Evolutionary conservation across 2,329 filamentous ascomycete species (phyloP), one percentile per base, ranked within the genome.

Genomic region (Penicillium expansum): DNA sequence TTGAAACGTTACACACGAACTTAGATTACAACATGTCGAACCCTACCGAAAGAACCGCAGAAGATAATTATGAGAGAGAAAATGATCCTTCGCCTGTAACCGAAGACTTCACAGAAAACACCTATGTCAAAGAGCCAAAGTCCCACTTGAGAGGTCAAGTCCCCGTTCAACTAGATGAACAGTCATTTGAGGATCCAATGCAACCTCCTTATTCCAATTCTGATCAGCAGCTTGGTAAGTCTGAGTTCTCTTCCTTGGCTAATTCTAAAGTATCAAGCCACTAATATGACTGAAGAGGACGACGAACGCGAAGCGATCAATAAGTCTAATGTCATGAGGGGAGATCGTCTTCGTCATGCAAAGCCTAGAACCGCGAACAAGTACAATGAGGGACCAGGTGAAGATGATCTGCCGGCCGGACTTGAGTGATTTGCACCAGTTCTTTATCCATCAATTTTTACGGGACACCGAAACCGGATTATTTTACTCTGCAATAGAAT

Each of bases 171-270:
- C 30, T 24, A 1, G 69, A 72, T 24, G 57, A 71, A 6, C 58
- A 55, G 8, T 39, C 50, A 3, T 60, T 57, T 24, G 69, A 72
- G 2, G 65, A 70, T 54, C 68, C 67, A 5, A 63, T 72, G 52
- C 65, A 72, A 55, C 64, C 69, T 6, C 64, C 66, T 3, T 68
- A 65, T 41, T 67, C 67, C 2, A 68, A 70, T 44, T 60, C 60
- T 14, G 61, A 69, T 29, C 41, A 67, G 43, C 66, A 70, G 52
- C 55, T 72, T 18, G 69, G 71, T 73, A 69, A 29, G 62, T 51
- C n/a, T n/a, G 11, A 20, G 13, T 16, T 9, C 8, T 41, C 14
- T 16, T 13, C 10, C 37, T 13, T 5, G 11, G 38, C 20, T 0
- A 22, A 41, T 41, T 2, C 20, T 8, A 9, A 41, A 41, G 18